Evolutionary conservation across 2,329 filamentous ascomycete genomes (phyloP), one percentile per base, ranked within the genome.

Genomic region (Fusarium torulosum): DNA sequence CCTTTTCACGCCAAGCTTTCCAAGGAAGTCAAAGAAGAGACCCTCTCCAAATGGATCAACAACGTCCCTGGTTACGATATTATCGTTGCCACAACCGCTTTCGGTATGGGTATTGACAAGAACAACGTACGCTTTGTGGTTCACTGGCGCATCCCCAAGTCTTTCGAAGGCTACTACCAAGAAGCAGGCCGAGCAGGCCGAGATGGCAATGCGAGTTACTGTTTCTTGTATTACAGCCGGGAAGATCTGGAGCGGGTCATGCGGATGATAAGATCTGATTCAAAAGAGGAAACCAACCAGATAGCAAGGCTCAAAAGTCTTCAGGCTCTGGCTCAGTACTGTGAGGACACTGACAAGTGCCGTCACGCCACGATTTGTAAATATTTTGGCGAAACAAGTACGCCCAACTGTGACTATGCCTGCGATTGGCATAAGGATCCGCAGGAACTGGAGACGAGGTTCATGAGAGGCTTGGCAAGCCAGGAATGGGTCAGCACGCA

Each of bases 91-190:
- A 98, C 95, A 0, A 98, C 93, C 2, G 95, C 95, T 0, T 98
- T 98, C 74, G 95, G 95, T 4, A 98, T 98, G 95, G 95, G 95
- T 25, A 97, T 98, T 67, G 94, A 98, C 78, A 97, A 97, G 78
- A 89, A 96, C 52, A 91, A 97, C 71, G 95, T 98, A 13, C 91
- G 95, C 4, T 97, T 97, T 73, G 94, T 98, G 1, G 89, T 96
- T 3, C 95, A 98, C 79, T 98, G 95, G 94, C 91, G 93, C 60
- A 85, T 97, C 11, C 93, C 95, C 11, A 96, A 97, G 75, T 96
- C 91, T 4, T 97, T 98, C 76, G 95, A 98, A 77, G 93, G 94
- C 2, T 97, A 96, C 76, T 97, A 97, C 74, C 95, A 98, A 79
- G 95, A 98, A 83, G 94, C 93, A 3, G 95, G 95, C 0, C 91